Evolutionary conservation across 208 protist species (phyloP), one percentile per base, ranked within the genome.

Genomic region (Trypanosoma mega): DNA sequence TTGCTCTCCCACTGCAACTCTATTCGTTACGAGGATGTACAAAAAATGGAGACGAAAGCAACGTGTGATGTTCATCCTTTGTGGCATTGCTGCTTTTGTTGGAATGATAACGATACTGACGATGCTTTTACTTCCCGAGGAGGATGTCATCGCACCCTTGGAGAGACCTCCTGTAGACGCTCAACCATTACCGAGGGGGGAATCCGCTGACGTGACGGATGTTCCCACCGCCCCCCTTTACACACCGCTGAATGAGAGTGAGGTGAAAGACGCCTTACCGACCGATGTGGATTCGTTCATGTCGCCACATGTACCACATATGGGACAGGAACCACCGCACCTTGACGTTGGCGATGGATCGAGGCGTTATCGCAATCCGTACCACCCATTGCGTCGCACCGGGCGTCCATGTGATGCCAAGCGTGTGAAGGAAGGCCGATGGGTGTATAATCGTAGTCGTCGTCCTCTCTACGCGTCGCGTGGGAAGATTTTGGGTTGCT

Each of bases 401-500:
- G 31, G 9, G 26, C n/a, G 48, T 34, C 58, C 58, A 6, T 64
- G 58, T 33, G 24, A 34, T 48, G 31, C 27, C 7, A 12, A 2
- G 29, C 45, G 48, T 5, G 46, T 54, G 18, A 55, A 41, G 12
- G 24, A 45, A 37, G 62, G 62, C 9, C 27, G 21, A 11, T 68
- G 62, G 62, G 50, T 68, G 50, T 58, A 68, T 21, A 51, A 68
- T 31, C 16, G 11, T 29, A 52, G 41, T 34, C 36, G 18, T n/a
- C 14, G 23, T 11, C 36, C 62, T 14, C 11, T 31, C 26, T 68
- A 68, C 31, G 2, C 31, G 8, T 30, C 50, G 9, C 29, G 45
- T 51, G 51, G 51, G 18, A 51, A 60, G 3, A 39, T 68, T 11
- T 39, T 68, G n/a, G 62, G 62, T 7, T 57, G 51, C 20, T 68